phyloP scores from a whole-genome alignment of 2,329 filamentous ascomycete genomes.

The Botrytis squamosa region DNA sequence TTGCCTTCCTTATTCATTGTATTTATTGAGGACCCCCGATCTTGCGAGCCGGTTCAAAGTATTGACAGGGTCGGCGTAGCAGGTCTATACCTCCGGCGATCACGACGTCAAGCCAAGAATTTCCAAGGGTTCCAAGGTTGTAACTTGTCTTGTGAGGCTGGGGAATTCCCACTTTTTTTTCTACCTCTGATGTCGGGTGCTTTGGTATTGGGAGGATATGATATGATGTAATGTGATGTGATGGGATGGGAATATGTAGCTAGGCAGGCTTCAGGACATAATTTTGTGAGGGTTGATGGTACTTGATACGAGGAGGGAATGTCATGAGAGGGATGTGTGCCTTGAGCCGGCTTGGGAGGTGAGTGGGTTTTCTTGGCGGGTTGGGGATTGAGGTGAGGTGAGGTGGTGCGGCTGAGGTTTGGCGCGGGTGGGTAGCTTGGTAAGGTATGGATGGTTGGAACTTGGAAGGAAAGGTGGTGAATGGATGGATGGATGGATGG shows the following conservation, averaged over 20 bases:
- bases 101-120: neutral
- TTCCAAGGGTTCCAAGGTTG: neutral
- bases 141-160: too few species aligned
- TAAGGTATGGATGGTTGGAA: too few species aligned
- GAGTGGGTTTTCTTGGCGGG: neutral
- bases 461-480: too few species aligned
- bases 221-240: too few species aligned
- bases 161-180: neutral
- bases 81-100: neutral
- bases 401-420: neutral
- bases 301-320: neutral
- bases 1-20: neutral
- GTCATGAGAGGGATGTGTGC: neutral
- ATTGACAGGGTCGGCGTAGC: neutral
- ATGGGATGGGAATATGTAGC: too few species aligned
- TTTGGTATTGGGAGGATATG: too few species aligned
- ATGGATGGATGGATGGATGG: too few species aligned
- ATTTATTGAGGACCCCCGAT: neutral
- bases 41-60: neutral
- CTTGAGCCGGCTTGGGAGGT: neutral
- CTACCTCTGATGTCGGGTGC: too few species aligned
- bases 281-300: too few species aligned
- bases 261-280: neutral
- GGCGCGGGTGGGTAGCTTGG: too few species aligned
- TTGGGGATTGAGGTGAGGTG: neutral